Percentiles rank a stretch among this genome's conserved stretches.
phyloP scores from a whole-genome alignment of 495 filamentous ascomycete genomes.

The Hyaloscypha bicolor region DNA sequence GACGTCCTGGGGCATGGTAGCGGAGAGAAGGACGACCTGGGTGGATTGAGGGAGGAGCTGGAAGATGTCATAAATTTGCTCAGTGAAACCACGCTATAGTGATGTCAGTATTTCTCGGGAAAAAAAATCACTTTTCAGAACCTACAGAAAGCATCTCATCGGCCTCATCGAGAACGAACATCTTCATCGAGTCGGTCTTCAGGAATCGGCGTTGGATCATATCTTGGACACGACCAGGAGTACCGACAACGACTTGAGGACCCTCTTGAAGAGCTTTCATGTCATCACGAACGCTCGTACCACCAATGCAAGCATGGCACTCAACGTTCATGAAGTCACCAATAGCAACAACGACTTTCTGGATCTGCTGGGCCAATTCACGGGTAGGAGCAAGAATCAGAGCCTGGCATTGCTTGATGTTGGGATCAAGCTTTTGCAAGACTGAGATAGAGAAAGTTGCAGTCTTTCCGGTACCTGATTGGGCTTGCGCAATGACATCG shows the following conservation, averaged over 20 bases:
- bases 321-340: conserved; percentile 99
- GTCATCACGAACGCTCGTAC: conserved; percentile 96
- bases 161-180: conserved; percentile 98
- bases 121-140: conserved; percentile 22
- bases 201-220: conserved; percentile 98
- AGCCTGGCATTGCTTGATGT: conserved; percentile 92
- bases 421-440: conserved; percentile 95
- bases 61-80: conserved; percentile 99
- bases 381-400: conserved; percentile 96
- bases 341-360: conserved; percentile 97
- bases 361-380: conserved; percentile 97
- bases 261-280: conserved; percentile 96
- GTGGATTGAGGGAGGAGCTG: conserved; percentile 96
- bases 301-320: conserved; percentile 99
- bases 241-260: conserved; percentile 95
- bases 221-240: conserved; percentile 95
- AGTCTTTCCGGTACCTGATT: conserved; percentile 99
- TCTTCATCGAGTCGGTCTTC: conserved; percentile 96
- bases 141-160: conserved; percentile 97
- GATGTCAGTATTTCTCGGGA: conserved; percentile 21
- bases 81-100: conserved; percentile 87
- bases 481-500: conserved; percentile 98
- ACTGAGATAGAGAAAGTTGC: conserved; percentile 99
- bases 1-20: conserved; percentile 97
- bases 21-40: conserved; percentile 95